Evolutionary conservation across 169 alveolate genomes (phyloP).

Genomic region (Nephromyces sp.): DNA sequence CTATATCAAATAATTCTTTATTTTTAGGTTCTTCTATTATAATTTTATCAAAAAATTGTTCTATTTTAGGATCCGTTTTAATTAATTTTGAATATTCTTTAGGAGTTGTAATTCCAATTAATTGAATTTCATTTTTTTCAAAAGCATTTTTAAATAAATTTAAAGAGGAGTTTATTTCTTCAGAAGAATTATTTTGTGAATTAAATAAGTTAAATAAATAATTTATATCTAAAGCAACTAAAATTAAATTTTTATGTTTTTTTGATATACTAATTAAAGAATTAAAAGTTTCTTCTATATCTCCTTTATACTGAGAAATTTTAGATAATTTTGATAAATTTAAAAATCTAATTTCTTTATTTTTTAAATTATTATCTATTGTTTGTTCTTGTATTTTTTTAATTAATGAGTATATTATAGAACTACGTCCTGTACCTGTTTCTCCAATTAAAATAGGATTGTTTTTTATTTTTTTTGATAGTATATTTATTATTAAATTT

Average conservation of each 20-base stretch:
- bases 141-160: background rate
- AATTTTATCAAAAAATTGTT: background rate
- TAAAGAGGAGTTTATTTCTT: background rate
- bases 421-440: background rate
- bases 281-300: background rate
- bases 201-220: background rate
- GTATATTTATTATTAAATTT: background rate
- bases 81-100: background rate
- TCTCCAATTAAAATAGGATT: slow-evolving; percentile 2
- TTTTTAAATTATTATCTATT: background rate
- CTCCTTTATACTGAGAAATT: background rate
- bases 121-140: background rate
- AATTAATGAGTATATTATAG: slow-evolving; percentile 3
- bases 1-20: background rate
- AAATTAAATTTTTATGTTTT: background rate
- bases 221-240: background rate
- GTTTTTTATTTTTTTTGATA: background rate
- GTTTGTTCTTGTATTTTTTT: background rate
- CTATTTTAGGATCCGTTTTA: background rate
- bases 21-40: background rate
- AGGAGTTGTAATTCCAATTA: background rate
- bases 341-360: background rate
- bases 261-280: background rate
- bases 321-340: background rate
- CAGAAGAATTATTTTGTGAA: background rate